Conservation (phyloP, 2,329 filamentous ascomycete genomes). For the Ceratocystis albifundus region DNA sequence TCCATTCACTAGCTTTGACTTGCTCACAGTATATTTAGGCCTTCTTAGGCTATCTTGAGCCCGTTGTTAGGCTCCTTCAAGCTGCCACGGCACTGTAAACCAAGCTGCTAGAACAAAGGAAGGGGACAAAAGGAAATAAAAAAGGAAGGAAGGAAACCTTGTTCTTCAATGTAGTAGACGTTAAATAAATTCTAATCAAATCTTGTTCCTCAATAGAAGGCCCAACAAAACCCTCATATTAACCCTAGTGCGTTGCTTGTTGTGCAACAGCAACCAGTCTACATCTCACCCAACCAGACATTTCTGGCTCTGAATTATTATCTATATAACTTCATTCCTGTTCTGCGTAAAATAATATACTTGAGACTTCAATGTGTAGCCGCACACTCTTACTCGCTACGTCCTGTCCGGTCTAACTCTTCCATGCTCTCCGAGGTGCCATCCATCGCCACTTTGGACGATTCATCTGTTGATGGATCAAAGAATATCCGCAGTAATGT, state of each 20-base stretch:
- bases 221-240: neutral
- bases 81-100: conserved; percentile 2
- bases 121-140: neutral
- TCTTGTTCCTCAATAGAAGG: no score
- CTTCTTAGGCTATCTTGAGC: no score
- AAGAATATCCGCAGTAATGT: neutral
- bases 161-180: no score
- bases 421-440: neutral
- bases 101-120: neutral
- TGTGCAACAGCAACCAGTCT: neutral
- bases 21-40: neutral
- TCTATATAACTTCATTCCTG: no score
- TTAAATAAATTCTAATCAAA: no score
- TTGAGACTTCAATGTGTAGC: no score
- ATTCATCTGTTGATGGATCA: neutral
- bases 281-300: neutral
- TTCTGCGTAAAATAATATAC: no score
- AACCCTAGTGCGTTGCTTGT: neutral
- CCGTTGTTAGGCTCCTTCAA: neutral
- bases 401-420: neutral
- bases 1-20: neutral
- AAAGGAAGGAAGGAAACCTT: neutral
- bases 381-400: neutral
- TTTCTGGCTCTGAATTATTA: no score
- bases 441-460: neutral